Evolutionary conservation across 148 eudicot species (phyloP).

Genomic region (Cornus suecica): DNA sequence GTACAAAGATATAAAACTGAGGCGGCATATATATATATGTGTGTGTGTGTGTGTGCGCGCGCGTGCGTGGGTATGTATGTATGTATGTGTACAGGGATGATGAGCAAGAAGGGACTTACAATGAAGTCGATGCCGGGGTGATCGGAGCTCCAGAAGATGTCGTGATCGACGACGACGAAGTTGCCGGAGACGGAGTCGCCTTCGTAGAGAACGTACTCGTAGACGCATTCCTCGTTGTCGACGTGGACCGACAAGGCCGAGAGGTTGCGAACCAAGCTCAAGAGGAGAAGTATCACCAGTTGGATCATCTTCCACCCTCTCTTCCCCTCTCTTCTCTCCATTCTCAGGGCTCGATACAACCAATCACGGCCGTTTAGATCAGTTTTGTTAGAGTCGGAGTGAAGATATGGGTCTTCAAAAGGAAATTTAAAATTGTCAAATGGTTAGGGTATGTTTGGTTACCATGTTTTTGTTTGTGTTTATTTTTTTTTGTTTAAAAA

Average conservation of each 20-base stretch:
- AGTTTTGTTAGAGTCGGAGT: too few relatives aligned
- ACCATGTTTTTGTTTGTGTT: too few relatives aligned
- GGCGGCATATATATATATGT: neutral
- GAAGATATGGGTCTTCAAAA: too few relatives aligned
- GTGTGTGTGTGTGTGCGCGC: too few relatives aligned
- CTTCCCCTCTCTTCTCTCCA: conserved; percentile 25
- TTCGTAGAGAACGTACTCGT: conserved; percentile 81
- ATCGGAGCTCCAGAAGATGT: conserved; percentile 86
- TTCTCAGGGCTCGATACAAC: conserved; percentile 4
- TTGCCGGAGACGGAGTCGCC: conserved; percentile 82
- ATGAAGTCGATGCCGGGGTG: conserved; percentile 94
- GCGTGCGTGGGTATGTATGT: too few relatives aligned
- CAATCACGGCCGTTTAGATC: too few relatives aligned
- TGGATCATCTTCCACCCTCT: conserved; percentile 16
- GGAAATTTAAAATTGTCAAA: too few relatives aligned
- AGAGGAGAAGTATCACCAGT: conserved; percentile 35
- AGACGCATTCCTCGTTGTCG: conserved; percentile 74
- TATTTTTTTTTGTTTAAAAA: too few relatives aligned
- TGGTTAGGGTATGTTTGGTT: too few relatives aligned
- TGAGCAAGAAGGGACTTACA: conserved; percentile 32
- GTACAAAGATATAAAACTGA: neutral
- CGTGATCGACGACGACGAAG: conserved; percentile 92
- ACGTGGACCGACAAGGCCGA: conserved; percentile 74
- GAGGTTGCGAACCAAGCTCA: conserved; percentile 28
- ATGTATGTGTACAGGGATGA: neutral